Evolutionary conservation across 2,329 filamentous ascomycete genomes (phyloP).

Genomic region (Ampelomyces quisqualis): DNA sequence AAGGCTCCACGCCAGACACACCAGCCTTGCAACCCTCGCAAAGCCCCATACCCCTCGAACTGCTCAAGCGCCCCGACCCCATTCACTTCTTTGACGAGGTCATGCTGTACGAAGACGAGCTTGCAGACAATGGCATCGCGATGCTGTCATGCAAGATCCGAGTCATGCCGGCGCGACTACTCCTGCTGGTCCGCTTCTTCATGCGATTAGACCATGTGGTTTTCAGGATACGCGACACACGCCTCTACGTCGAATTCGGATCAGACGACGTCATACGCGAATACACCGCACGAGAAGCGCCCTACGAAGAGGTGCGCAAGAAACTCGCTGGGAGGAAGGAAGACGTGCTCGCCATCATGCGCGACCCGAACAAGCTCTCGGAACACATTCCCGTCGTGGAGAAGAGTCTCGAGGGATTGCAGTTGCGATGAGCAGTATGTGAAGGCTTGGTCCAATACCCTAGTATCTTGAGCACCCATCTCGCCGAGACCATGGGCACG

Average conservation of each 20-base stretch:
- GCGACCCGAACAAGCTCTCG: conserved; percentile 73
- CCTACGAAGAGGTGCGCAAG: conserved; percentile 71
- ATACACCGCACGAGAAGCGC: conserved; percentile 83
- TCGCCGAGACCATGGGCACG: too few species aligned
- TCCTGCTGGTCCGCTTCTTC: conserved; percentile 84
- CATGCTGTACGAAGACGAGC: conserved; percentile 92
- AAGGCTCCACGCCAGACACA: conserved; percentile 60
- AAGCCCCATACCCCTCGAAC: conserved; percentile 75
- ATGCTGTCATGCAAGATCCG: conserved; percentile 87
- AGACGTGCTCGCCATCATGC: conserved; percentile 71
- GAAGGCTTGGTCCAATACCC: too few species aligned
- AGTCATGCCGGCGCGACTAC: conserved; percentile 85
- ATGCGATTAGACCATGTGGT: conserved; percentile 91
- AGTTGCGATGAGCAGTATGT: conserved; percentile 40
- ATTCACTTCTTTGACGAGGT: conserved; percentile 98
- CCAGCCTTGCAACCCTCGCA: conserved; percentile 48
- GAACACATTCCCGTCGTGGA: conserved; percentile 65
- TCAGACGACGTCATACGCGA: conserved; percentile 79
- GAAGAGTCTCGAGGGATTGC: conserved; percentile 61
- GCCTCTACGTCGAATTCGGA: conserved; percentile 87
- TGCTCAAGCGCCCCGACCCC: conserved; percentile 84
- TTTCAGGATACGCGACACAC: conserved; percentile 82
- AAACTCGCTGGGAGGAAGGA: conserved; percentile 59
- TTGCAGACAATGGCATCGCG: conserved; percentile 95
- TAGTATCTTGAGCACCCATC: too few species aligned